phyloP scores from a whole-genome alignment of 495 filamentous ascomycete genomes.

The Penicillium lagena region DNA sequence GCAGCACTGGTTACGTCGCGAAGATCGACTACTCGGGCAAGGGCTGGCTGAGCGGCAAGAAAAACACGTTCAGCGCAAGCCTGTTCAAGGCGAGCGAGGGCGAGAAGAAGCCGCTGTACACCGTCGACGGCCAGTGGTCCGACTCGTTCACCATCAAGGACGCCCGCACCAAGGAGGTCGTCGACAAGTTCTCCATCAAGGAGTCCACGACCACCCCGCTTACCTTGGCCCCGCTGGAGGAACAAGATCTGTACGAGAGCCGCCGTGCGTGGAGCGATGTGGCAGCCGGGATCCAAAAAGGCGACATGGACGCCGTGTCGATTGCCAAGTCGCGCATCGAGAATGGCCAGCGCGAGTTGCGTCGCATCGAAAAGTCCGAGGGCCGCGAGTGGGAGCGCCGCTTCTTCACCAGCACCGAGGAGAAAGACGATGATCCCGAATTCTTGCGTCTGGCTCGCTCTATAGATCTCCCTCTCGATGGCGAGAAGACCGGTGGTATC shows the following conservation, averaged over 20 bases:
- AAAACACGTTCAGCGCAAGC: slow-evolving; percentile 79
- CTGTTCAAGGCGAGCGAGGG: slow-evolving; percentile 65
- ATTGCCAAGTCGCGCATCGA: slow-evolving; percentile 85
- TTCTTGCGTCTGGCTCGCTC: slow-evolving; percentile 53
- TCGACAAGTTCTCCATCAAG: slow-evolving; percentile 66
- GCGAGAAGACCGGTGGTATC: slow-evolving; percentile 78
- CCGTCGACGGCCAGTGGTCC: slow-evolving; percentile 86
- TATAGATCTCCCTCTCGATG: slow-evolving; percentile 53
- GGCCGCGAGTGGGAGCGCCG: slow-evolving; percentile 75
- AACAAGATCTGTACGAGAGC: slow-evolving; percentile 84
- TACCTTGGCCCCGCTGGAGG: slow-evolving; percentile 62
- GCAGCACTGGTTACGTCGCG: slow-evolving; percentile 79
- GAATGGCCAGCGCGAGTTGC: slow-evolving; percentile 77
- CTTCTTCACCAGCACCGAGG: slow-evolving; percentile 62
- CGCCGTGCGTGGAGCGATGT: slow-evolving; percentile 86
- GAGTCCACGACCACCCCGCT: slow-evolving; percentile 59
- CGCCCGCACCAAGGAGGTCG: slow-evolving; percentile 57
- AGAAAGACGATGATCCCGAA: slow-evolving; percentile 43
- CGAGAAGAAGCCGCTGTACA: slow-evolving; percentile 80
- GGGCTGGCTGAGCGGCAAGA: slow-evolving; percentile 92
- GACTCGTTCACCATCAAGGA: slow-evolving; percentile 75
- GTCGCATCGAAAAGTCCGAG: slow-evolving; percentile 72
- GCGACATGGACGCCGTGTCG: slow-evolving; percentile 77
- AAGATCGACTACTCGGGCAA: slow-evolving; percentile 90
- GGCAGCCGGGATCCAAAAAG: slow-evolving; percentile 65